These are phyloP conservation scores for Simplicillium aogashimaense DNA, from an alignment of 2,329 filamentous ascomycete genomes.

Conservation along the genomic window DNA sequence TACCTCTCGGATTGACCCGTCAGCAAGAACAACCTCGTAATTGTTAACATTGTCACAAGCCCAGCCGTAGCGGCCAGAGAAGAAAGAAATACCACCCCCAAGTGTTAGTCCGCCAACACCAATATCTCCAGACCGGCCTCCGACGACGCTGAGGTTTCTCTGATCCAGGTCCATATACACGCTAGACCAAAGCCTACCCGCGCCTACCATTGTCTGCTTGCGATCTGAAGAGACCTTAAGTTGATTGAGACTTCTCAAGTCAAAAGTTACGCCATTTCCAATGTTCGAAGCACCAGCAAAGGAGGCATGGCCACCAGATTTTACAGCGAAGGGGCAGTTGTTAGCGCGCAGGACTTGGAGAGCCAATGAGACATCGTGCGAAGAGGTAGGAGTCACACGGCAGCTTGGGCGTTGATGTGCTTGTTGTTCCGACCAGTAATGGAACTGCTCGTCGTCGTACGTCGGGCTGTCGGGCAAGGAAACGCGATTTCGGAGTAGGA, in stretches of 20 bases:
- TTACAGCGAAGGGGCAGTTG: conserved; percentile 19
- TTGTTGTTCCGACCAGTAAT: conserved; percentile 15
- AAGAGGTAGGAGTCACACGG: conserved; percentile 14
- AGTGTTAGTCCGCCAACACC: conserved; percentile 16
- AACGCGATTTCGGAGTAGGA: no score
- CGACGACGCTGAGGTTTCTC: conserved; percentile 11
- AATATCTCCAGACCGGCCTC: conserved; percentile 11
- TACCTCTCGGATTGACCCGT: conserved; percentile 31
- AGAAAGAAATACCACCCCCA: conserved; percentile 15
- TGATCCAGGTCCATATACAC: conserved; percentile 11
- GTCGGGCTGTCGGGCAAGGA: conserved; percentile 8
- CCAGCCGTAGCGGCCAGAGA: conserved; percentile 12
- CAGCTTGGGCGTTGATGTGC: conserved; percentile 10
- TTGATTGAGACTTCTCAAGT: conserved; percentile 13
- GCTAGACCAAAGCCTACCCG: conserved; percentile 12
- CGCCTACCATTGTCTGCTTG: conserved; percentile 8
- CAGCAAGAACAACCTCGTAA: conserved; percentile 27
- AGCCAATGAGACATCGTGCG: conserved; percentile 15
- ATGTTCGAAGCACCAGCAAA: conserved; percentile 17
- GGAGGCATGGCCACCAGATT: conserved; percentile 20
- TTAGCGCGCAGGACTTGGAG: conserved; percentile 14
- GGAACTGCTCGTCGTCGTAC: conserved; percentile 11
- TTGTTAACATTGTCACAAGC: conserved; percentile 12
- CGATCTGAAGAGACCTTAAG: conserved; percentile 10
- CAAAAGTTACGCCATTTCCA: conserved; percentile 16